A percentile compares a stretch with the other conserved stretches of the same genome.
phyloP scores from a whole-genome alignment of 305 asterid species.

The Euphrasia arctica region DNA sequence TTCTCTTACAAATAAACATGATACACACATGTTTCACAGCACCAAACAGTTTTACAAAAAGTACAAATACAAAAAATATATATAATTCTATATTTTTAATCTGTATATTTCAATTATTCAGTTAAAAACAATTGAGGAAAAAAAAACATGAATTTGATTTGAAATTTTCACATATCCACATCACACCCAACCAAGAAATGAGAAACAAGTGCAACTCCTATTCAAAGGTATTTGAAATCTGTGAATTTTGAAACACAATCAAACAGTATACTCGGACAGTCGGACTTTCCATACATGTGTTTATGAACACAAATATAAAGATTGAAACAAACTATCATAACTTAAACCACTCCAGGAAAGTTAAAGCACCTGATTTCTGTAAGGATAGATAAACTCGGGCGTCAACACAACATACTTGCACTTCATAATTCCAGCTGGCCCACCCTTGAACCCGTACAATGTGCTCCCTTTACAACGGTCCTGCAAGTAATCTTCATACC shows the following conservation, averaged over 20 bases:
- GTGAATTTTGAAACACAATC: neutral
- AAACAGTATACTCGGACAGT: no score
- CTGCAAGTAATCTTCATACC: constrained; percentile 79
- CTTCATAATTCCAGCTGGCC: constrained; percentile 99
- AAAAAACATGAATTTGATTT: neutral
- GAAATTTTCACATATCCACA: neutral
- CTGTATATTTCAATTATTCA: no score
- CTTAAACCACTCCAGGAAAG: constrained; percentile 4
- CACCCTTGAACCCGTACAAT: constrained; percentile 92
- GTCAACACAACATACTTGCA: constrained; percentile 72
- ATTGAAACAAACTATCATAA: constrained; percentile 11
- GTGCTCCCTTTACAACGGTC: constrained; percentile 91
- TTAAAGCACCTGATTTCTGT: constrained; percentile 72
- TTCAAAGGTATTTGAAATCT: neutral
- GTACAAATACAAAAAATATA: no score
- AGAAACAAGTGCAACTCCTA: neutral
- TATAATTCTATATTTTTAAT: no score
- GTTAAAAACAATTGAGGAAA: neutral
- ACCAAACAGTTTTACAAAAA: no score
- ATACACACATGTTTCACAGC: no score
- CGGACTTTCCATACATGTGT: neutral
- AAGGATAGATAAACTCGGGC: constrained; percentile 80
- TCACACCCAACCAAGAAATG: neutral
- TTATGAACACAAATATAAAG: constrained; percentile 10
- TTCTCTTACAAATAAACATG: no score